phyloP scores from a whole-genome alignment of 495 filamentous ascomycete species.

The Platismatia glauca region DNA sequence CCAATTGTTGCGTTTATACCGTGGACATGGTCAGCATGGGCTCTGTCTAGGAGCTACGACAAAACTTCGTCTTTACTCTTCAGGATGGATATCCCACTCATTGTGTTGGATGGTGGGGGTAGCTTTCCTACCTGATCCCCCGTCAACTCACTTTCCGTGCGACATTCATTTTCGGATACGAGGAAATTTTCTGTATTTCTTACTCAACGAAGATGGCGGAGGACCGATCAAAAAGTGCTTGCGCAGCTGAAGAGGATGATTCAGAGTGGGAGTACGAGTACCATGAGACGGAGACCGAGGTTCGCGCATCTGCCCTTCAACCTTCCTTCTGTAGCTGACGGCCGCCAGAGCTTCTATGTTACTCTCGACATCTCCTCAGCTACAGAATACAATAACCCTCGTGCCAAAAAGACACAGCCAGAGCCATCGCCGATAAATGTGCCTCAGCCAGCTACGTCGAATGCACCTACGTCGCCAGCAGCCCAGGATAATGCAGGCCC shows the following conservation, averaged over 20 bases:
- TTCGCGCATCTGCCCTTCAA: constrained; percentile 17
- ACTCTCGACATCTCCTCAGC: constrained; percentile 44
- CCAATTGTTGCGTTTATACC: background rate
- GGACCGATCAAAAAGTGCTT: background rate
- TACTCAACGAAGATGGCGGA: background rate
- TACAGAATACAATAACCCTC: constrained; percentile 26
- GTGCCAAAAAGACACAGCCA: constrained; percentile 26
- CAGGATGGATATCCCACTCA: constrained; percentile 4
- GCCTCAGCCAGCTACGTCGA: background rate
- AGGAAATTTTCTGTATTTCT: background rate
- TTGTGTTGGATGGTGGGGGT: background rate
- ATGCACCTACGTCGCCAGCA: background rate
- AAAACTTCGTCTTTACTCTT: too few relatives aligned
- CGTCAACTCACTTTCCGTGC: background rate
- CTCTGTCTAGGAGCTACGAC: background rate
- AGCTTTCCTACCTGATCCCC: constrained; percentile 5
- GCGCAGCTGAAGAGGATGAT: constrained; percentile 26
- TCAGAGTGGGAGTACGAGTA: constrained; percentile 59
- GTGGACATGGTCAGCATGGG: background rate
- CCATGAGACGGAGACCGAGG: constrained; percentile 48
- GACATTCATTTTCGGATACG: background rate
- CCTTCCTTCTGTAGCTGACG: constrained; percentile 17
- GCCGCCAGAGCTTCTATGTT: constrained; percentile 43
- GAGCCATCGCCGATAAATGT: constrained; percentile 3
- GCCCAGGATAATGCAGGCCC: constrained; percentile 8